Percentiles rank a stretch among this genome's conserved stretches.
phyloP scores from a whole-genome alignment of 2,329 filamentous ascomycete genomes.

The Phialophora macrospora region DNA sequence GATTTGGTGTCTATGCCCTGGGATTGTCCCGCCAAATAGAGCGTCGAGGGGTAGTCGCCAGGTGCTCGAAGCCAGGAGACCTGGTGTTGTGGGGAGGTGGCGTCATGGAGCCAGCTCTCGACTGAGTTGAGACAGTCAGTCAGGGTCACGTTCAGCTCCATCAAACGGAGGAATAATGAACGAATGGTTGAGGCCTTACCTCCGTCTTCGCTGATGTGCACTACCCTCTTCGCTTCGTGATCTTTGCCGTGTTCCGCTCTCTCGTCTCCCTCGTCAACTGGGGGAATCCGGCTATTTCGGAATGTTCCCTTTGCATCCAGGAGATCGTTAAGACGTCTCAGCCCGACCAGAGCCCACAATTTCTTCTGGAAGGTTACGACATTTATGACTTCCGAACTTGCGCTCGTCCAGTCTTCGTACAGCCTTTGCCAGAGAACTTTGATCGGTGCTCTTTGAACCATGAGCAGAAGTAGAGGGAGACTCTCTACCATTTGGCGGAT shows the following conservation, averaged over 20 bases:
- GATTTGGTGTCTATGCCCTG: background rate
- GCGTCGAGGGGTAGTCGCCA: background rate
- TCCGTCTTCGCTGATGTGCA: conserved; percentile 1
- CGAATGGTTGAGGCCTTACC: background rate
- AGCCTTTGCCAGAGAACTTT: background rate
- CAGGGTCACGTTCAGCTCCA: background rate
- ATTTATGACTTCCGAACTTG: background rate
- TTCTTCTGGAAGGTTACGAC: background rate
- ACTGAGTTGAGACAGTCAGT: background rate
- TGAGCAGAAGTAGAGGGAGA: background rate
- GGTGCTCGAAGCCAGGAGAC: background rate
- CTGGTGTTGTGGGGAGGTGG: background rate
- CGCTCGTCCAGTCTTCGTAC: background rate
- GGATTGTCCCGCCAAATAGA: background rate
- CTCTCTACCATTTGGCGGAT: background rate
- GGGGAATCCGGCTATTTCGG: background rate
- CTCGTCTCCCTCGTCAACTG: background rate
- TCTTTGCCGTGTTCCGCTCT: background rate
- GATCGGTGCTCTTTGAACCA: background rate
- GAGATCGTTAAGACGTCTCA: background rate
- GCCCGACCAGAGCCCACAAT: background rate
- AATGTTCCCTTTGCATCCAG: background rate
- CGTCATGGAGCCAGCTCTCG: background rate
- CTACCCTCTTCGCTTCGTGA: background rate
- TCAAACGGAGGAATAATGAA: background rate